A percentile compares a stretch with the other conserved stretches of the same genome.
Evolutionary conservation across 2,329 filamentous ascomycete species (phyloP).

Genomic region (Colletotrichum plurivorum): DNA sequence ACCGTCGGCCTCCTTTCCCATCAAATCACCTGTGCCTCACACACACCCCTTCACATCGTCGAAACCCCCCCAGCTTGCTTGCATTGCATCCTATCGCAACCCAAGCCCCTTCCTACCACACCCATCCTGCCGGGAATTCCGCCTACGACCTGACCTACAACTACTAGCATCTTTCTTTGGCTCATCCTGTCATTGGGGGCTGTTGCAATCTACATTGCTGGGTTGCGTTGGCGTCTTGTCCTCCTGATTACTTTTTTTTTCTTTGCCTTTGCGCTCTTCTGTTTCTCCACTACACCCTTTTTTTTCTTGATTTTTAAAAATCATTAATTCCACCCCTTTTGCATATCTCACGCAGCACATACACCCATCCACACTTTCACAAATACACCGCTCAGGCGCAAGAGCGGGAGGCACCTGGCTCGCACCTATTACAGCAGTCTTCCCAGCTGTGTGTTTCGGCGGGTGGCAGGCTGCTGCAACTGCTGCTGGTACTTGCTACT

Average conservation of each 20-base stretch:
- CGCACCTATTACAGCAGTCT: conserved; percentile 9
- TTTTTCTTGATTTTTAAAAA: not conserved
- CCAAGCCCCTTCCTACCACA: conserved; percentile 5
- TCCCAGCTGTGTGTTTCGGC: conserved; percentile 30
- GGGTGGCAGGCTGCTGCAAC: conserved; percentile 21
- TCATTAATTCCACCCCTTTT: conserved; percentile 1
- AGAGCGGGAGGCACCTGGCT: conserved; percentile 23
- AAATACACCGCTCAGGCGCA: conserved; percentile 16
- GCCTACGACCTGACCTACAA: conserved; percentile 11
- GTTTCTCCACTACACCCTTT: conserved; percentile 3
- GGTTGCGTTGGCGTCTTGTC: conserved; percentile 5
- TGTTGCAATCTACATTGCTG: conserved; percentile 7
- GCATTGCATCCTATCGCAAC: conserved; percentile 22
- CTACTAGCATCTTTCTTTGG: conserved; percentile 11
- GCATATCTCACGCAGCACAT: conserved; percentile 21
- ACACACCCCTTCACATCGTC: conserved; percentile 18
- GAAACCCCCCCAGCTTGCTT: conserved; percentile 5
- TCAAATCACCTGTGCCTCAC: conserved; percentile 13
- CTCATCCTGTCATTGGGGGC: not conserved
- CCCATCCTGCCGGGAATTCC: conserved; percentile 37
- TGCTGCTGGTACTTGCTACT: no score
- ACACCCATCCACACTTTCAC: not conserved
- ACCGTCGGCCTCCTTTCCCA: not conserved
- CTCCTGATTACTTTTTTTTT: not conserved
- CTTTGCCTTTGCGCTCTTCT: not conserved